Base-by-base conservation (phyloP, 345 rosid species). In the Pistacia vera region DNA sequence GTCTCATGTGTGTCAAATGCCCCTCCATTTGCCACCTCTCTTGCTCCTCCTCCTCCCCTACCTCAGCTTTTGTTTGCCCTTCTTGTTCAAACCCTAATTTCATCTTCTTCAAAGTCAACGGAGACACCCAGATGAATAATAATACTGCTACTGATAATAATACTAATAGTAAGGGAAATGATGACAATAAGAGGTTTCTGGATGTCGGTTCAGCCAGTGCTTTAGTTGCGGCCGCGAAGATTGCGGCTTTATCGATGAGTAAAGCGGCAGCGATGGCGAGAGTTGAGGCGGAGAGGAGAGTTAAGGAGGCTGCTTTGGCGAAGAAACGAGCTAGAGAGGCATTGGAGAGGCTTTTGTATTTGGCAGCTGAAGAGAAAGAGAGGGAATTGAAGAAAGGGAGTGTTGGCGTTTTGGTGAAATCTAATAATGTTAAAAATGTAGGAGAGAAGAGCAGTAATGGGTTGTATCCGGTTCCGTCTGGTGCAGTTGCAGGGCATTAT, bases 281-380 rank as follows among this genome's bases (percentile, higher is more conserved):
- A 74, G 70, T 74, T 30, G 81, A 83, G 66, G 83, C 83, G 3
- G 83, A 83, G 73, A 80, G 63, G 64, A 70, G 79, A 30, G 83
- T 78, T 3, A 62, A 66, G 58, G 86, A 83, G 63, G 86, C 81
- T n/a, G 64, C 77, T 10, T 62, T 63, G 46, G 86, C 86, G 12
- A 80, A 77, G 86, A 83, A 83, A 79, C 72, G 81, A 38, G 86
- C 86, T n/a, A 70, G 77, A 55, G 83, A 83, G 18, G 81, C 86
- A 9, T 51, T 83, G 22, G 86, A 83, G 67, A 67, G 60, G 44
- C 81, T 83, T 62, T 68, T 80, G n/a, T 70, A 54, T 70, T 51
- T 83, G 64, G 77, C 66, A 5, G 52, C 81, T 11, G 71, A 75
- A 52, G 76, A 81, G 46, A 77, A 38, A 11, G 66, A 80, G 13